Evolutionary conservation across 2,329 filamentous ascomycete species (phyloP).

Genomic region (Diaporthe sp.): DNA sequence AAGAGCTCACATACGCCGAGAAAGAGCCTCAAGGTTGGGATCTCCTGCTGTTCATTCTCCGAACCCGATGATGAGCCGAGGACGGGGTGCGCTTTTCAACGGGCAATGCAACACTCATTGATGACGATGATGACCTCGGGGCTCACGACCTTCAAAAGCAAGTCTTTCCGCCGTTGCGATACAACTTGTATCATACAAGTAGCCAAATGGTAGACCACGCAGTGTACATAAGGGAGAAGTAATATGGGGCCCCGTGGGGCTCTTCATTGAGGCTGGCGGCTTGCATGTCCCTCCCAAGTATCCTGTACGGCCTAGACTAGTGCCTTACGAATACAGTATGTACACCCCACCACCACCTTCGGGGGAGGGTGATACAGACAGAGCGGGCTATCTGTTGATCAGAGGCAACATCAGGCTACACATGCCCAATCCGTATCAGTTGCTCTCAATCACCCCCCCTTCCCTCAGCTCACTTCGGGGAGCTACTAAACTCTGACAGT

Average conservation of each 20-base stretch:
- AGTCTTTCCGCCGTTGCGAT: neutral
- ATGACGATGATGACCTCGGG: neutral
- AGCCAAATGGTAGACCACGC: neutral
- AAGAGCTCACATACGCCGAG: neutral
- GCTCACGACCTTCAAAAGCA: neutral
- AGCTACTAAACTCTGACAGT: constrained; percentile 23
- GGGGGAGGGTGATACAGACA: neutral
- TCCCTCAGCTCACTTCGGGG: neutral
- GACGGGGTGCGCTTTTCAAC: too few relatives aligned
- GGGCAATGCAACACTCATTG: neutral
- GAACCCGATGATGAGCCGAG: neutral
- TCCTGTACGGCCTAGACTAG: constrained; percentile 1
- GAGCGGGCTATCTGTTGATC: constrained; percentile 1
- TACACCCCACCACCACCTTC: constrained; percentile 35
- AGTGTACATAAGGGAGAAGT: neutral
- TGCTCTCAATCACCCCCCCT: neutral
- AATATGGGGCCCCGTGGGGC: constrained; percentile 14
- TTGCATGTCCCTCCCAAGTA: neutral
- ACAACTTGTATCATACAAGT: too few relatives aligned
- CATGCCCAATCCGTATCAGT: neutral
- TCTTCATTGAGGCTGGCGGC: neutral
- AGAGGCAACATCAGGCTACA: constrained; percentile 8
- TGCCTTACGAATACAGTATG: neutral
- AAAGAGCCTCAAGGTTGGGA: neutral
- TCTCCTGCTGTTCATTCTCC: neutral